phyloP scores from a whole-genome alignment of 2,329 filamentous ascomycete species.

The Salinomyces thailandicus region DNA sequence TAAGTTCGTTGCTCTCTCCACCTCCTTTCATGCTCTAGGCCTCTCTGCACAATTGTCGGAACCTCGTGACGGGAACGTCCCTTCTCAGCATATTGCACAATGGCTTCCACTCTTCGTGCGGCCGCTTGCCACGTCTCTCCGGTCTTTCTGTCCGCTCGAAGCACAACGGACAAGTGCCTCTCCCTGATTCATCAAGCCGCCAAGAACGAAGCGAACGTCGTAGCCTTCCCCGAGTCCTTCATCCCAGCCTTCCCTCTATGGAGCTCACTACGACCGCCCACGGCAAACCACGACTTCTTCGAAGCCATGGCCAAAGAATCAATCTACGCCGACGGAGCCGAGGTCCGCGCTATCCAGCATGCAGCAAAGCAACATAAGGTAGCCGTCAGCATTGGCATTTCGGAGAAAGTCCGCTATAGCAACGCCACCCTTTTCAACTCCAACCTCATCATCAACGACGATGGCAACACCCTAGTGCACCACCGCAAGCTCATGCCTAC shows the following conservation, averaged over 20 bases:
- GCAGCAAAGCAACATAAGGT: constrained; percentile 30
- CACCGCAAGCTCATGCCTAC: constrained; percentile 47
- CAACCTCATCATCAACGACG: constrained; percentile 37
- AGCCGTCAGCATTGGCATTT: constrained; percentile 42
- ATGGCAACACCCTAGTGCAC: constrained; percentile 40
- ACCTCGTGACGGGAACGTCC: no score
- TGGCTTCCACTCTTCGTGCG: no score
- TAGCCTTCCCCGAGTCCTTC: constrained; percentile 45
- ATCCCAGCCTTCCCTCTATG: constrained; percentile 46
- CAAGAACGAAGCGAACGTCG: constrained; percentile 35
- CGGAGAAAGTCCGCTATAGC: constrained; percentile 37
- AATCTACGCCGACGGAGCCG: constrained; percentile 37
- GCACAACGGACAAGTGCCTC: constrained; percentile 40
- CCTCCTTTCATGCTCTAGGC: no score
- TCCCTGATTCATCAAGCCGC: constrained; percentile 37
- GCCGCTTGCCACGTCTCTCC: constrained; percentile 28
- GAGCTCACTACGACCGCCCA: constrained; percentile 30
- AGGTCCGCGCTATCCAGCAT: constrained; percentile 33
- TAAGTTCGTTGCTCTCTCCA: no score
- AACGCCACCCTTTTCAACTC: constrained; percentile 43
- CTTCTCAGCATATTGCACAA: no score
- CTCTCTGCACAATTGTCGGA: no score
- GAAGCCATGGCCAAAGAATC: constrained; percentile 36
- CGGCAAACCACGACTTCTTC: constrained; percentile 43
- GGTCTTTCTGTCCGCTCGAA: constrained; percentile 37